phyloP scores from a whole-genome alignment of 257 asterid species.

The Knoxia roxburghii region DNA sequence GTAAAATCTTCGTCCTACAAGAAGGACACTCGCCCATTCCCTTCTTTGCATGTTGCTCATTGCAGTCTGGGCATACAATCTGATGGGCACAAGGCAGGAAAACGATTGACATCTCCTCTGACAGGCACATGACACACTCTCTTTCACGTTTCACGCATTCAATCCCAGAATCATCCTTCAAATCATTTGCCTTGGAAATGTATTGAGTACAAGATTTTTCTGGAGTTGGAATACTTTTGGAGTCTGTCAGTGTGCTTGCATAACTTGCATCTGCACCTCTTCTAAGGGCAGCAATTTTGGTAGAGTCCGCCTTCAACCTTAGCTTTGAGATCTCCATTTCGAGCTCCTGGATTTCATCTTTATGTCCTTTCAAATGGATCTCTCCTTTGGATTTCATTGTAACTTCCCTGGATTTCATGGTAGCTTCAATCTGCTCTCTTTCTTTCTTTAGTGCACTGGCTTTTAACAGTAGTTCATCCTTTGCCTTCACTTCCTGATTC shows the following conservation, averaged over 20 bases:
- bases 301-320: constrained; percentile 66
- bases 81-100: constrained; percentile 98
- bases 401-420: constrained; percentile 69
- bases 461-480: constrained; percentile 52
- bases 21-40: constrained; percentile 99
- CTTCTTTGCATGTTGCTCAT: constrained; percentile 89
- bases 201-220: constrained; percentile 34
- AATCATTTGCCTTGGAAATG: constrained; percentile 36
- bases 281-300: constrained; percentile 79
- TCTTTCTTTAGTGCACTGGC: constrained; percentile 50
- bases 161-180: constrained; percentile 24
- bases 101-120: constrained; percentile 93
- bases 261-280: constrained; percentile 75
- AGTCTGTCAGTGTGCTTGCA: constrained; percentile 44
- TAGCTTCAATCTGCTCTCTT: constrained; percentile 61
- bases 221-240: constrained; percentile 22
- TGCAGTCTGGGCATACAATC: constrained; percentile 78
- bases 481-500: constrained; percentile 52
- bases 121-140: constrained; percentile 92
- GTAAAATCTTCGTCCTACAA: constrained; percentile 75
- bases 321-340: constrained; percentile 71
- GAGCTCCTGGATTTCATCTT: constrained; percentile 63
- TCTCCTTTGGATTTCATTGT: constrained; percentile 59
- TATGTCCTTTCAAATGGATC: constrained; percentile 55
- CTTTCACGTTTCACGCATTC: constrained; percentile 83